Evolutionary conservation across 2,329 filamentous ascomycete genomes (phyloP), one percentile per base, ranked within the genome.

Genomic region (Zalaria sp.): DNA sequence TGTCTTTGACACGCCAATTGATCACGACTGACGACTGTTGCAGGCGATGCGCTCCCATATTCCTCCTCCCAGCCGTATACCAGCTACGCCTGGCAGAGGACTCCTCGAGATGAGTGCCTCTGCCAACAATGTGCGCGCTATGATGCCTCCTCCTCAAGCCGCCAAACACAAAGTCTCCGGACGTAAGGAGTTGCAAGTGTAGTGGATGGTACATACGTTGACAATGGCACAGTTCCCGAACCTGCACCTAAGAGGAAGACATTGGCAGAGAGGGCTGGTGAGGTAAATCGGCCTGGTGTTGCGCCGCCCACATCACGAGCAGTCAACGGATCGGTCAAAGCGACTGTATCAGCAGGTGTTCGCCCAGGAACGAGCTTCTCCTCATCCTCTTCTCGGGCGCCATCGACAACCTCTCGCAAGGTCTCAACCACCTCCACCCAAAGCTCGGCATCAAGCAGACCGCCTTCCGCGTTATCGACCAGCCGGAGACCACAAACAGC

Each of bases 161-260:
- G 53, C 59, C 43, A 75, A 75, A 49, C 66, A 72, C 49, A 73
- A 71, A 55, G 67, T 68, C 40, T 63, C 64, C 34, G 66, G 66
- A 45, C 58, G 69, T 69, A 62, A 57, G 57, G 54, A 42, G 27
- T 25, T 32, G 35, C 39, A 39, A 42, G 4, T 37, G 43, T 4
- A 25, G 44, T 31, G 29, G 41, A 37, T 32, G 31, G 11, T 27
- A 26, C 8, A 34, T 48, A 46, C 43, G 42, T 51, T 57, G 40
- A 57, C 48, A 45, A 11, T 44, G 47, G 38, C 53, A 42, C 51
- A 65, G 66, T 63, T 43, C 56, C 61, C 44, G 68, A 70, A 55
- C 63, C 69, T 7, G 60, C 63, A n/a, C 56, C 63, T 26, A 71
- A 70, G 56, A 64, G 68, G 39, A 70, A 68, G 52, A 70, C 69